Conservation (phyloP, 441 rosid species). For the Aquilaria agallochum region DNA sequence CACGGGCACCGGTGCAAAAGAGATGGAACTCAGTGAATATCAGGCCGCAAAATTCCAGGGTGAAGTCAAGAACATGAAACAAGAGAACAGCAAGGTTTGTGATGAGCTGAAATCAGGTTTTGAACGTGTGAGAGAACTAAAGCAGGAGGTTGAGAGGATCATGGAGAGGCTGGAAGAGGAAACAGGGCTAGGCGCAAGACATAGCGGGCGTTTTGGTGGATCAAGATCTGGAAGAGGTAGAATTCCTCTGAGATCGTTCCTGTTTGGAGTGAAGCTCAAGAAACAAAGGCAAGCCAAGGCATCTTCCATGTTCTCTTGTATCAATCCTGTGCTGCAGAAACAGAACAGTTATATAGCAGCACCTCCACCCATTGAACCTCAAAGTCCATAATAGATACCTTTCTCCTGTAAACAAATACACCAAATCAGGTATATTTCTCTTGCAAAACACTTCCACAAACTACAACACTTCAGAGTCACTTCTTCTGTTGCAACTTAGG, state of each 20-base stretch:
- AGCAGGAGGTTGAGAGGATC: conserved; percentile 48
- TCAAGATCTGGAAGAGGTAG: conserved; percentile 31
- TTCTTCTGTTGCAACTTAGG: too few species aligned
- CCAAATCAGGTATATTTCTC: too few species aligned
- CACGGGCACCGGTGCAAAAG: conserved; percentile 19
- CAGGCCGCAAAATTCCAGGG: conserved; percentile 88
- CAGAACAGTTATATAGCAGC: conserved; percentile 26
- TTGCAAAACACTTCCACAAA: too few species aligned
- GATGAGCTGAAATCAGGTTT: conserved; percentile 50
- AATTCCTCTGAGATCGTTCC: conserved; percentile 73
- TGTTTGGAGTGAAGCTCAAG: conserved; percentile 82
- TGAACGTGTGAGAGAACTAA: conserved; percentile 38
- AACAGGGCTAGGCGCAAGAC: conserved; percentile 35
- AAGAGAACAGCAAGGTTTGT: conserved; percentile 68
- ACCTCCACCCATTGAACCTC: conserved; percentile 12
- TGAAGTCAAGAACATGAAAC: conserved; percentile 88
- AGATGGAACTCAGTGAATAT: conserved; percentile 39
- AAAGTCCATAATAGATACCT: conserved; percentile 10
- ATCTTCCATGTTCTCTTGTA: conserved; percentile 57
- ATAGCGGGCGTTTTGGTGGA: conserved; percentile 15
- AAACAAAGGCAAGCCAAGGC: conserved; percentile 36
- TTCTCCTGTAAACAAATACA: background rate
- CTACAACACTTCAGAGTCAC: too few species aligned
- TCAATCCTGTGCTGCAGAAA: conserved; percentile 45
- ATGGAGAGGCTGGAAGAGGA: conserved; percentile 50